phyloP scores from a whole-genome alignment of 176 grass and related monocot genomes.

The Pharus latifolius region DNA sequence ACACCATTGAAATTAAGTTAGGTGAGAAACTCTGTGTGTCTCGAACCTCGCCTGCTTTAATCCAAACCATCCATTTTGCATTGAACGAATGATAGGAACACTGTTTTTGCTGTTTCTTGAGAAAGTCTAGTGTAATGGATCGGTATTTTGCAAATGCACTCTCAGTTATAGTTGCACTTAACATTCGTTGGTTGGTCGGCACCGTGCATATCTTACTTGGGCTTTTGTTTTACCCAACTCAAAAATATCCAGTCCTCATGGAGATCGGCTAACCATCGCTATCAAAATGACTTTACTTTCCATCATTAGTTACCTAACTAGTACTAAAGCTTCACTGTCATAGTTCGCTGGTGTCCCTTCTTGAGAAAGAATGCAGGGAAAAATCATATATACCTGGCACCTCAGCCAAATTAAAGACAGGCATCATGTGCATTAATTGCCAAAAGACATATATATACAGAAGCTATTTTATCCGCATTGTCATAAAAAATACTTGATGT shows the following conservation, averaged over 20 bases:
- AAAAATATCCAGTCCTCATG: not conserved
- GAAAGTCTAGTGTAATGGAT: conserved; percentile 9
- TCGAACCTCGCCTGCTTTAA: no score
- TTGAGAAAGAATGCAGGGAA: not conserved
- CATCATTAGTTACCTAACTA: conserved; percentile 9
- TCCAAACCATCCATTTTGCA: no score
- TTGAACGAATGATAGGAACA: no score
- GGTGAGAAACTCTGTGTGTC: no score
- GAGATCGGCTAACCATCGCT: not conserved
- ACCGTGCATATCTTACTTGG: conserved; percentile 9
- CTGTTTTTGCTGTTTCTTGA: no score
- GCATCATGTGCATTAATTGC: no score
- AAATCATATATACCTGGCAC: no score
- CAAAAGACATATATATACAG: no score
- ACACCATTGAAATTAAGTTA: no score
- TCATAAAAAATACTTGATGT: no score
- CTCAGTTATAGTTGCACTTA: not conserved
- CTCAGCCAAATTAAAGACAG: not conserved
- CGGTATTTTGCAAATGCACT: not conserved
- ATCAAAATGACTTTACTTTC: not conserved
- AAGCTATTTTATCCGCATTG: no score
- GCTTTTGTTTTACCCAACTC: not conserved
- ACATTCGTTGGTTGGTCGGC: conserved; percentile 10
- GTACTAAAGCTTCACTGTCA: not conserved
- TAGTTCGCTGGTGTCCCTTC: not conserved